Evolutionary conservation across 1,284 basidiomycete species (phyloP), one percentile per base, ranked within the genome.

Genomic region (Omphalotus olearius): DNA sequence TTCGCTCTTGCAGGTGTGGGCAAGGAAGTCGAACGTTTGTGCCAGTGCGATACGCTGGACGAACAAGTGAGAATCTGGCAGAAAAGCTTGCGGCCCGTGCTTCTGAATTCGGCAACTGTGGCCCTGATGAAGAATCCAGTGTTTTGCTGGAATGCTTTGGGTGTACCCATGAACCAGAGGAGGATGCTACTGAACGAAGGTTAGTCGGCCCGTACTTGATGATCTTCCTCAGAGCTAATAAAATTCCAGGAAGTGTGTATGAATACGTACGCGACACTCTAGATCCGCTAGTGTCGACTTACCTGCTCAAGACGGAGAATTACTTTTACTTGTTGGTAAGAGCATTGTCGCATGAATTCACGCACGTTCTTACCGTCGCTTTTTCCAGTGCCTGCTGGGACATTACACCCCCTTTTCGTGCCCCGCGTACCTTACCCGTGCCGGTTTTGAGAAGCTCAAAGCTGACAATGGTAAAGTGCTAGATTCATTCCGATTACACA

Each of bases 141-240:
- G 38, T 91, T 93, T 67, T 83, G 87, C 56, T 93, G 90, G 90
- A 90, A 90, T 60, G 88, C 88, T 0, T 72, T 92, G 13, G 88
- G 89, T 30, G 88, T 92, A 1, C 89, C 89, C 2, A 71, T 76
- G 59, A 88, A 89, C 64, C 89, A 92, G 69, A 78, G 84, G 62
- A 74, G 78, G 57, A 81, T 79, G 67, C 72, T 88, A 64, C 64
- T 83, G 30, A 55, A 78, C 20, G 85, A 87, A 60, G 81, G 83
- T 5, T 68, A 69, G 6, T 41, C n/a, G 9, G 35, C 33, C 11
- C 11, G 2, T 9, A 6, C 10, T 23, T 42, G 6, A 17, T 20
- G 16, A 18, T 9, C n/a, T 23, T 37, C 18, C 28, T 41, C 37
- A 33, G 25, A 25, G 13, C 26, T 25, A n/a, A 33, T 33, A 9